Evolutionary conservation across 1,284 basidiomycete species (phyloP).

Genomic region (Pseudomicrostroma phylloplanum): DNA sequence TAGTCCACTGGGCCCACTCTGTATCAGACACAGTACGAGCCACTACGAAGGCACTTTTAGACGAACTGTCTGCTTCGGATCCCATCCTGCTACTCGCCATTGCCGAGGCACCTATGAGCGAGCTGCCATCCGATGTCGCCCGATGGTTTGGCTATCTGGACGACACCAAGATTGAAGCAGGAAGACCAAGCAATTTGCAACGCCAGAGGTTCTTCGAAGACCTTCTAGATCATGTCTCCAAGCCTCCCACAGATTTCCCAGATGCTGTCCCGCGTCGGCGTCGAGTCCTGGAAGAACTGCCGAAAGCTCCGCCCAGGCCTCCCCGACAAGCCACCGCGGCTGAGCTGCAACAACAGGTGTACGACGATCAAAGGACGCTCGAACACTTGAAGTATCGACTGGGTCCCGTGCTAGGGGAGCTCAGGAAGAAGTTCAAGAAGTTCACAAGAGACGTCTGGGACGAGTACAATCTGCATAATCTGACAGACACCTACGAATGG

Average conservation of each 20-base stretch:
- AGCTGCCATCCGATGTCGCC: conserved; percentile 74
- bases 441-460: conserved; percentile 71
- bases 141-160: conserved; percentile 80
- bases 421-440: conserved; percentile 87
- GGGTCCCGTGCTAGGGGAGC: conserved; percentile 75
- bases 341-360: conserved; percentile 75
- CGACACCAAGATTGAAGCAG: conserved; percentile 67
- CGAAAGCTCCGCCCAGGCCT: conserved; percentile 80
- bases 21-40: conserved; percentile 76
- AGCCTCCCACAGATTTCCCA: conserved; percentile 78
- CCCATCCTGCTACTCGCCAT: conserved; percentile 84
- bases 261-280: conserved; percentile 80
- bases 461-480: conserved; percentile 50
- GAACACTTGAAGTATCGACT: conserved; percentile 81
- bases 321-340: conserved; percentile 74
- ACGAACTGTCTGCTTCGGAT: conserved; percentile 80
- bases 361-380: conserved; percentile 71
- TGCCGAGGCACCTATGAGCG: conserved; percentile 67
- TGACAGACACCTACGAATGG: conserved; percentile 47
- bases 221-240: conserved; percentile 37
- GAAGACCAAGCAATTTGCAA: conserved; percentile 40
- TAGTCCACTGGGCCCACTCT: conserved; percentile 77
- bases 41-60: conserved; percentile 82
- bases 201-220: conserved; percentile 73
- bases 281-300: conserved; percentile 76